A percentile compares a stretch with the other conserved stretches of the same genome.
Evolutionary conservation across 2,329 filamentous ascomycete species (phyloP).

Genomic region (Lomentospora prolificans): DNA sequence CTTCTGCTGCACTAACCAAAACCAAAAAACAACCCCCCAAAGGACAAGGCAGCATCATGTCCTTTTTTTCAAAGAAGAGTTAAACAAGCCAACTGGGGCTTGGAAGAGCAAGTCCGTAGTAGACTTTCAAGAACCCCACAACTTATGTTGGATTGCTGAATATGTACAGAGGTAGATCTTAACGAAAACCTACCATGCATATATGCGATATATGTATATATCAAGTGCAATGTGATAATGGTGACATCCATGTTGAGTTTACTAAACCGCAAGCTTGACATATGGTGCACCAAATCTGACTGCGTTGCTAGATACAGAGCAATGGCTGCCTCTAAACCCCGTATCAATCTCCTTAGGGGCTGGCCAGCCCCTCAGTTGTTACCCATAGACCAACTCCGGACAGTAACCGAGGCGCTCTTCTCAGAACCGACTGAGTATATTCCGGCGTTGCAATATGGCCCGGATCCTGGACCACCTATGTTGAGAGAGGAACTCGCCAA

Average conservation of each 20-base stretch:
- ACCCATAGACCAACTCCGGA: slow-evolving; percentile 51
- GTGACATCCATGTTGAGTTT: too few species aligned
- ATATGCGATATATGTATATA: too few species aligned
- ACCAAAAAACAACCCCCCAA: slow-evolving; percentile 50
- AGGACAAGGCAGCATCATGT: slow-evolving; percentile 77
- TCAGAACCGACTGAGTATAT: slow-evolving; percentile 46
- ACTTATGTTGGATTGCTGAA: too few species aligned
- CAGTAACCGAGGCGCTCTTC: slow-evolving; percentile 52
- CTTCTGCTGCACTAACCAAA: slow-evolving; percentile 32
- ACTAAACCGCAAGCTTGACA: too few species aligned
- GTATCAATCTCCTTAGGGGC: slow-evolving; percentile 57
- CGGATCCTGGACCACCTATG: slow-evolving; percentile 64
- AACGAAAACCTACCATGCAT: too few species aligned
- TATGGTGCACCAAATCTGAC: too few species aligned
- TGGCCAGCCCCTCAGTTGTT: slow-evolving; percentile 58
- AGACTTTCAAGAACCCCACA: too few species aligned
- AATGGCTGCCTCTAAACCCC: slow-evolving; percentile 20
- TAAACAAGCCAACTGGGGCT: background rate
- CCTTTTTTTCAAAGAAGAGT: slow-evolving; percentile 78
- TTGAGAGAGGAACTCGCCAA: slow-evolving; percentile 57
- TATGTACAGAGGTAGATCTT: too few species aligned
- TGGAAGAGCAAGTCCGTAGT: too few species aligned
- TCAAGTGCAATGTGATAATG: too few species aligned
- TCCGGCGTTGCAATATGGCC: slow-evolving; percentile 67
- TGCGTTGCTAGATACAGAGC: background rate